A percentile compares a stretch with the other conserved stretches of the same genome.
Evolutionary conservation across 306 rosid species (phyloP).

Genomic region (Casuarina cunninghamiana): DNA sequence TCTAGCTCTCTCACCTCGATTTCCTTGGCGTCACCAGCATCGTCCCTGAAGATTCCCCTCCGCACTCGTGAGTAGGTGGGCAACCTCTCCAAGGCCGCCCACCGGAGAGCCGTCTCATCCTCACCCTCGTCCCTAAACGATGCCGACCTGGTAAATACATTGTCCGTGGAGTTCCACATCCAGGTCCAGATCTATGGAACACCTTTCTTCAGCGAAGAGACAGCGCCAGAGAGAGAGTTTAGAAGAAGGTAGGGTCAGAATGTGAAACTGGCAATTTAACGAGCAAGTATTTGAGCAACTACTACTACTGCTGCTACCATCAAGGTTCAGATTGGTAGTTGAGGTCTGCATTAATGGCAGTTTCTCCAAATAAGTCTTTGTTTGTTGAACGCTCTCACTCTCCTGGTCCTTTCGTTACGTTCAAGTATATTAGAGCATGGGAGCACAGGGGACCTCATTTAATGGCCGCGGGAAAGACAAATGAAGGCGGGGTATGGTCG

Average conservation of each 20-base stretch:
- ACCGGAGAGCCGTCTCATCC: conserved; percentile 87
- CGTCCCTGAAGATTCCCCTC: conserved; percentile 71
- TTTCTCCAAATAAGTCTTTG: conserved; percentile 10
- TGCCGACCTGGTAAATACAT: conserved; percentile 61
- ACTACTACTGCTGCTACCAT: conserved; percentile 4
- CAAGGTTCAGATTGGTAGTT: conserved; percentile 52
- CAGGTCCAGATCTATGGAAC: conserved; percentile 18
- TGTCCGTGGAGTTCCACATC: conserved; percentile 96
- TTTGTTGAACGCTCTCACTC: conserved; percentile 25
- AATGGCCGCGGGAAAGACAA: conserved; percentile 81
- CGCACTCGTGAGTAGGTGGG: conserved; percentile 83
- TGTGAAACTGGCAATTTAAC: conserved; percentile 7
- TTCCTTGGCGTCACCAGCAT: conserved; percentile 63
- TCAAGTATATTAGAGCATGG: conserved; percentile 31
- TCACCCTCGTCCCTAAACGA: conserved; percentile 62
- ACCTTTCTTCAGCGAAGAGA: not conserved
- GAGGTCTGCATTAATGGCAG: conserved; percentile 60
- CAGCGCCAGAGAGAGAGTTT: not conserved
- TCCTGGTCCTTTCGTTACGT: conserved; percentile 18
- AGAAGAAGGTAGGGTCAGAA: conserved; percentile 8
- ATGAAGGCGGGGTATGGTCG: not conserved
- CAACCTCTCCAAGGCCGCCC: conserved; percentile 94
- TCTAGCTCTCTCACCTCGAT: conserved; percentile 64
- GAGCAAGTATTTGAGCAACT: not conserved
- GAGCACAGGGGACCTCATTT: conserved; percentile 38